Percentiles rank a stretch among this genome's conserved stretches.
These are phyloP conservation scores for Andrographis paniculata DNA, from an alignment of 305 asterid species.

Conservation along the genomic window DNA sequence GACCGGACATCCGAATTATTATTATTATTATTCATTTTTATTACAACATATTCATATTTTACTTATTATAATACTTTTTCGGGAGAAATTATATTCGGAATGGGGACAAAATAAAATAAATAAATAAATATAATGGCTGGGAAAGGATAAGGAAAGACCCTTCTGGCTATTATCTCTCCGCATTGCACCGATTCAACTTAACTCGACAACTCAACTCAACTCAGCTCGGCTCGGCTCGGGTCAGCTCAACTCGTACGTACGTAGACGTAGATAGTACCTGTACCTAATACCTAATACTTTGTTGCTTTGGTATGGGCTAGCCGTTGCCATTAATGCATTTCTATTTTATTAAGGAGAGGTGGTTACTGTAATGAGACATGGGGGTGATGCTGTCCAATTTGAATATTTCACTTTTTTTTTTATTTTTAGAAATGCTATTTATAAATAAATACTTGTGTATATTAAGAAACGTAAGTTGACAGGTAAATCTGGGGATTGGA, in stretches of 20 bases:
- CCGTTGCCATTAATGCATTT: constrained; percentile 4
- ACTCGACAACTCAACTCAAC: constrained; percentile 21
- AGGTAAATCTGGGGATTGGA: too few species aligned
- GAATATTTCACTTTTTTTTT: too few species aligned
- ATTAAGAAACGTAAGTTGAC: too few species aligned
- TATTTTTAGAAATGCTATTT: too few species aligned
- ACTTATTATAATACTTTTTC: neutral
- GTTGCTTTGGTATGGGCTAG: constrained; percentile 19
- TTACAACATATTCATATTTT: neutral
- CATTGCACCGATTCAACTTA: constrained; percentile 15
- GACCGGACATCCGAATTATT: too few species aligned
- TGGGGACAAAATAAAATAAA: neutral
- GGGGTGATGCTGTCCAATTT: too few species aligned
- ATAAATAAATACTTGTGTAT: too few species aligned
- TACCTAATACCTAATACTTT: constrained; percentile 41
- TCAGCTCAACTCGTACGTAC: too few species aligned
- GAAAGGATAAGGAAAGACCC: constrained; percentile 8
- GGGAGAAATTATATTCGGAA: neutral
- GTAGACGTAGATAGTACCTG: constrained; percentile 40
- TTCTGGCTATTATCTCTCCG: too few species aligned
- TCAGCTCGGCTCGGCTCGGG: too few species aligned
- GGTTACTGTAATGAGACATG: too few species aligned
- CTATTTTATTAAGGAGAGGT: too few species aligned
- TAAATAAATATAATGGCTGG: neutral
- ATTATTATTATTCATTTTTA: neutral